These are phyloP conservation scores for Biscutella laevigata DNA, from an alignment of 441 rosid genomes.

Conservation along the genomic window DNA sequence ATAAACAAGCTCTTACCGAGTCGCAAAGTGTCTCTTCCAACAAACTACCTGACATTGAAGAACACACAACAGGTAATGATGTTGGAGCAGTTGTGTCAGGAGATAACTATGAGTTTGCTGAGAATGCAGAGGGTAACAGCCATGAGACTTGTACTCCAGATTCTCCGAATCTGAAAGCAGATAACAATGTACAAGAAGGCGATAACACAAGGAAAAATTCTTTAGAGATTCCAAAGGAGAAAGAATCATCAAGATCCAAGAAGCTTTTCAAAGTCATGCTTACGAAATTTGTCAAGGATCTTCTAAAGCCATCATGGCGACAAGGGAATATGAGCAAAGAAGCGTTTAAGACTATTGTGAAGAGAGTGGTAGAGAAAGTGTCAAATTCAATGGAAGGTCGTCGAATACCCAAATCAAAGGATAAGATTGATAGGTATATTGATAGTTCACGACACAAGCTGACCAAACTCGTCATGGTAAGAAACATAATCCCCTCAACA, in stretches of 20 bases:
- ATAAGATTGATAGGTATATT: constrained; percentile 72
- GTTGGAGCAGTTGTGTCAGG: constrained; percentile 27
- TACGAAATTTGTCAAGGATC: constrained; percentile 82
- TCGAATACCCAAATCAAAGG: constrained; percentile 68
- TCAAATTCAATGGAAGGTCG: constrained; percentile 69
- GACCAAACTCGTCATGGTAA: constrained; percentile 89
- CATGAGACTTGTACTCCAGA: constrained; percentile 49
- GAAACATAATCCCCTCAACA: not conserved
- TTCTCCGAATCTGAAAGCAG: constrained; percentile 23
- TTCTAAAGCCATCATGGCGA: constrained; percentile 80
- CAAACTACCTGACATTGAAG: constrained; percentile 49
- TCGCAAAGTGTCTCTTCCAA: constrained; percentile 43
- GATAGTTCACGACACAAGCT: constrained; percentile 62
- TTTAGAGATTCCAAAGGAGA: constrained; percentile 16
- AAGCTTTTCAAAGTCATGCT: constrained; percentile 62
- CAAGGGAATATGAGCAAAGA: constrained; percentile 96
- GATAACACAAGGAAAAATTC: constrained; percentile 33
- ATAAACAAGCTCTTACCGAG: constrained; percentile 29
- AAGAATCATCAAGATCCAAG: constrained; percentile 53
- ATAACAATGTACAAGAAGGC: constrained; percentile 39
- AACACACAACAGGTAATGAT: constrained; percentile 39
- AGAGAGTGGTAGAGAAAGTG: constrained; percentile 84
- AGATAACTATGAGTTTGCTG: constrained; percentile 59
- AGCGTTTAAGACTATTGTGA: constrained; percentile 84
- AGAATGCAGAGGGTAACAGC: constrained; percentile 47